phyloP scores from a whole-genome alignment of 495 filamentous ascomycete species.

The Xylaria flabelliformis region DNA sequence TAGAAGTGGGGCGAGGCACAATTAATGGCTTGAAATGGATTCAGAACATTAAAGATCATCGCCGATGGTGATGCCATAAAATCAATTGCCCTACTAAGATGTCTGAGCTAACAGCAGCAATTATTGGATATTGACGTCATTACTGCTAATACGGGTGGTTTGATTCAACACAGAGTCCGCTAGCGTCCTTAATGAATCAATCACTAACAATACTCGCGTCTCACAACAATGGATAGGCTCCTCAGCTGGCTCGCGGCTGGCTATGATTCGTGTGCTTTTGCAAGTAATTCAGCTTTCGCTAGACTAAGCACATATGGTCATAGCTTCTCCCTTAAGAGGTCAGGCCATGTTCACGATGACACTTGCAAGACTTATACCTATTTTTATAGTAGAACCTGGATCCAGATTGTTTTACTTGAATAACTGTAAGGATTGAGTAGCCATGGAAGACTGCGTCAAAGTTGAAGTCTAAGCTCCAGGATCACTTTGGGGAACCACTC shows the following conservation, averaged over 20 bases:
- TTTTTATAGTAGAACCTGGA: background rate
- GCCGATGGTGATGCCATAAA: no score
- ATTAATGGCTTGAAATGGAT: no score
- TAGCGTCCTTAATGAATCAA: conserved; percentile 1
- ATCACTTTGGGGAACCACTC: background rate
- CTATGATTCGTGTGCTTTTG: background rate
- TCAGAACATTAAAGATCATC: no score
- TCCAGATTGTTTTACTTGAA: background rate
- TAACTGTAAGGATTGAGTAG: background rate
- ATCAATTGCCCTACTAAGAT: background rate
- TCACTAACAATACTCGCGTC: background rate
- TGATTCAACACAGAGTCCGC: background rate
- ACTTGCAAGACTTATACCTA: background rate
- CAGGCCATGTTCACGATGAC: background rate
- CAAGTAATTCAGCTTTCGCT: background rate
- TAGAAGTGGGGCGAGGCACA: no score
- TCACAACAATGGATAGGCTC: background rate
- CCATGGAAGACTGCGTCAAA: background rate
- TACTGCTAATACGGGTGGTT: background rate
- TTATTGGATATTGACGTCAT: conserved; percentile 11
- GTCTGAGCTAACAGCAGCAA: no score
- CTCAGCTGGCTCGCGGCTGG: background rate
- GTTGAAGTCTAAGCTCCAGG: background rate
- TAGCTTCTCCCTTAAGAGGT: background rate
- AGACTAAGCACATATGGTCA: background rate